These are phyloP conservation scores for Suhomyces yuchorum DNA, from an alignment of 1,139 yeast genomes.

Conservation along the genomic window DNA sequence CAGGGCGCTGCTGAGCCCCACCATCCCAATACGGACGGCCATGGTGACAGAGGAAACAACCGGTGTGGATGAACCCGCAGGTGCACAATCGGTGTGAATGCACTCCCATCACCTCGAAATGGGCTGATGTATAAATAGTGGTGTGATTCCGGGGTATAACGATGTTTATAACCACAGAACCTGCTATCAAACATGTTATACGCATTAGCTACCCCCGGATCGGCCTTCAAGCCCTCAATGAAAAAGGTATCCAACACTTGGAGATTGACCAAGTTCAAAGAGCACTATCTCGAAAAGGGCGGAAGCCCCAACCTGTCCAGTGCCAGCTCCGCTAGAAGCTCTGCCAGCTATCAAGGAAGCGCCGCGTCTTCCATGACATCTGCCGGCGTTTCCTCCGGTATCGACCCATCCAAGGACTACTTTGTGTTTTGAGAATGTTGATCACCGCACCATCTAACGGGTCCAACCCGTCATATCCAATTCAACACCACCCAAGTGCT, in stretches of 20 bases:
- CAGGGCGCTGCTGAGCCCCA: conserved; percentile 1
- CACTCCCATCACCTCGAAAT: neutral
- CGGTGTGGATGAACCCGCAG: neutral
- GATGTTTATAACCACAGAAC: neutral
- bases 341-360: conserved; percentile 2
- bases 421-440: conserved; percentile 2
- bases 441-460: too few relatives aligned
- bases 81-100: neutral
- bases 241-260: conserved; percentile 38
- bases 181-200: conserved; percentile 27
- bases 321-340: conserved; percentile 14
- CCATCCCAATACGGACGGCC: neutral
- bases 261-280: conserved; percentile 42
- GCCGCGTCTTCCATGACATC: neutral
- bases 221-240: conserved; percentile 44
- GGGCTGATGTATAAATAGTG: conserved; percentile 10
- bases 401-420: conserved; percentile 7
- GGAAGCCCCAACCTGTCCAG: conserved; percentile 20
- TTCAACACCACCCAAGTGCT: too few relatives aligned
- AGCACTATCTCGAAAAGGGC: conserved; percentile 22
- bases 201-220: conserved; percentile 44
- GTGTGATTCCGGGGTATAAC: conserved; percentile 4
- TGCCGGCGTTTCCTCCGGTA: neutral
- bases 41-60: neutral
- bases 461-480: too few relatives aligned